A percentile compares a stretch with the other conserved stretches of the same genome.
Evolutionary conservation across 2,329 filamentous ascomycete genomes (phyloP).

Genomic region (Zarea fungicola): DNA sequence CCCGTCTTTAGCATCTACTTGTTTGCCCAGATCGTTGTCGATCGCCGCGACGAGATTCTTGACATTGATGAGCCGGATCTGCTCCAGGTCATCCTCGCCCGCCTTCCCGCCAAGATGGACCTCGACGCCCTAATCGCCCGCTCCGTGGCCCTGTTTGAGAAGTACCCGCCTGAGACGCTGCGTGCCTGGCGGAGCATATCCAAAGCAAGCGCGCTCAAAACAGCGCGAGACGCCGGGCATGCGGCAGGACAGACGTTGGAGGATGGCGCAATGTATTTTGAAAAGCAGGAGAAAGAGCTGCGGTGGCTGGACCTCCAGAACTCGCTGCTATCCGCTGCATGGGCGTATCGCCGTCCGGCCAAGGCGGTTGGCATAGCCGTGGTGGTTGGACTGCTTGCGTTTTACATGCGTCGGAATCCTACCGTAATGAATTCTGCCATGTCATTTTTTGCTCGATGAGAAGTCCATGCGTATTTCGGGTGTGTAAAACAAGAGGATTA

Average conservation of each 20-base stretch:
- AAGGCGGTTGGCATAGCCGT: slow-evolving; percentile 59
- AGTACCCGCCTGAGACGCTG: slow-evolving; percentile 67
- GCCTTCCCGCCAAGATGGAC: slow-evolving; percentile 75
- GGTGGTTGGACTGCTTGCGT: slow-evolving; percentile 60
- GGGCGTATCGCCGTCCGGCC: slow-evolving; percentile 61
- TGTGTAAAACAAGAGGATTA: too few species aligned
- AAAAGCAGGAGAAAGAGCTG: slow-evolving; percentile 68
- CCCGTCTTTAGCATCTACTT: slow-evolving; percentile 88
- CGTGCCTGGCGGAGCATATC: slow-evolving; percentile 70
- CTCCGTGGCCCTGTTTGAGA: slow-evolving; percentile 58
- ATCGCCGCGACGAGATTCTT: slow-evolving; percentile 77
- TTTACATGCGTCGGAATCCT: slow-evolving; percentile 56
- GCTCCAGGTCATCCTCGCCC: slow-evolving; percentile 81
- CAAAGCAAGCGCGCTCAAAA: slow-evolving; percentile 76
- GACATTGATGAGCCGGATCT: slow-evolving; percentile 91
- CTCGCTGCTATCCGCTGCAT: slow-evolving; percentile 36
- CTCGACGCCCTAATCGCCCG: slow-evolving; percentile 70
- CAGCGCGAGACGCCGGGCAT: slow-evolving; percentile 52
- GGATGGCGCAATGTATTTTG: slow-evolving; percentile 64
- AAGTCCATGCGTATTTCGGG: too few species aligned
- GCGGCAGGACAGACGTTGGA: slow-evolving; percentile 52
- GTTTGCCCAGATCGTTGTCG: slow-evolving; percentile 82
- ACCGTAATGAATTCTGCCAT: slow-evolving; percentile 23
- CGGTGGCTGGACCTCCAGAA: slow-evolving; percentile 51
- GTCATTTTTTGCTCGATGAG: slow-evolving; percentile 21